Base-by-base conservation (phyloP, 163 green algal genomes). In the Volvox carteri region DNA sequence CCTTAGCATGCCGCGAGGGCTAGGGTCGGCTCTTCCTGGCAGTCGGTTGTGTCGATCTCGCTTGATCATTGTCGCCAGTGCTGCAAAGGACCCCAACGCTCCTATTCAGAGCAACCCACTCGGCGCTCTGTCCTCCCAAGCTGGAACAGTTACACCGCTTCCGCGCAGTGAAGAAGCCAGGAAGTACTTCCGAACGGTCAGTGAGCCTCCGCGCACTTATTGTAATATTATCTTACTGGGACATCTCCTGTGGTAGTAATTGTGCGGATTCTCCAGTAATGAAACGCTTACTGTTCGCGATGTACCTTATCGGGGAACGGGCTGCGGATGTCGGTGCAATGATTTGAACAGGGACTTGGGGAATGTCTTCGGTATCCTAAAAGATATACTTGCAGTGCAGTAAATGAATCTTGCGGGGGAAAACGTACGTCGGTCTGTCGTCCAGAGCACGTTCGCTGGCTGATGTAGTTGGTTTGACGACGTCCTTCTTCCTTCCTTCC, bases 141-240 rank as follows among this genome's bases (percentile, higher is more conserved):
- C 28, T 6, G 35, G 18, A 30, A 60, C 16, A 12, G 79, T 91
- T 39, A 50, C 78, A 2, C 30, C 60, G 7, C 21, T 84, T 2
- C 78, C 87, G 6, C 87, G 87, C 48, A 58, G 30, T 4, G 87
- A 91, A 74, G 60, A 68, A 19, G 73, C 87, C 3, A 74, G 87
- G 19, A 89, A 89, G 62, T 91, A 91, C 87, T 91, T 89, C 73
- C 44, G 87, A 12, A 91, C 87, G 80, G 87, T 91, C 23, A 80
- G 87, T 83, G 67, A n/a, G 48, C 23, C 33, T 76, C 8, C 5
- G 5, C 54, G 28, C 28, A 65, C 4, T 30, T 65, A 12, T 65
- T 19, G 28, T 65, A 7, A 65, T 12, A 65, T 65, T 19, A 23
- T 65, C 25, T 65, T 65, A 11, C 5, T 7, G 54, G 19, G 67